A percentile compares a stretch with the other conserved stretches of the same genome.
Conservation (phyloP, 2,329 filamentous ascomycete species). For the Fusarium miscanthi region DNA sequence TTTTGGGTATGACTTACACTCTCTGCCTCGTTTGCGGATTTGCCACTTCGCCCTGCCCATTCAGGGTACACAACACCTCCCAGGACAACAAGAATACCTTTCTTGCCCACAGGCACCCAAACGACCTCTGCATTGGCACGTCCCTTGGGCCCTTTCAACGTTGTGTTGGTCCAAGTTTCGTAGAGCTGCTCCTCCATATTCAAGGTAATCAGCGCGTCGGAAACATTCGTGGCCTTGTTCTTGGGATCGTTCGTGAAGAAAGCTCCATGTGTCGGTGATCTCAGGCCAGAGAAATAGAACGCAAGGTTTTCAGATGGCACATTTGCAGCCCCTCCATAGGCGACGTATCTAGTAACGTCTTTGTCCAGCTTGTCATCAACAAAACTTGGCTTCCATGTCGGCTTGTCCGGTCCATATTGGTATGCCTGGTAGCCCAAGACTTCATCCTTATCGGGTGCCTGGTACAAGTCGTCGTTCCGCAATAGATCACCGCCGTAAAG, state of each 20-base stretch:
- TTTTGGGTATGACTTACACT: constrained; percentile 48
- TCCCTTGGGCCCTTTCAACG: constrained; percentile 60
- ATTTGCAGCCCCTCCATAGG: constrained; percentile 71
- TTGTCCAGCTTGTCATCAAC: constrained; percentile 53
- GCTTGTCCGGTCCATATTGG: constrained; percentile 60
- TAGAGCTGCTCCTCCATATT: constrained; percentile 64
- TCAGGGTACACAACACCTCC: constrained; percentile 76
- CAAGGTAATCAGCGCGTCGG: constrained; percentile 68
- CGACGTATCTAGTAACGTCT: constrained; percentile 69
- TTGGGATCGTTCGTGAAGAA: constrained; percentile 56
- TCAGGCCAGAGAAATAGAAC: constrained; percentile 77
- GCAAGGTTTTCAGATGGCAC: constrained; percentile 77
- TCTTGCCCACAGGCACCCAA: constrained; percentile 80
- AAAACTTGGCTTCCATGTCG: constrained; percentile 58
- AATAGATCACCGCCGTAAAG: constrained; percentile 70
- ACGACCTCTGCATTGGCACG: constrained; percentile 74
- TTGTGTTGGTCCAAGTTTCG: constrained; percentile 67
- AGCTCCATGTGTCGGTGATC: constrained; percentile 59
- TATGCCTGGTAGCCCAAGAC: constrained; percentile 64
- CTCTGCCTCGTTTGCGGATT: constrained; percentile 46
- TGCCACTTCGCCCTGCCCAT: constrained; percentile 50
- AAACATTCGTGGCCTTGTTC: constrained; percentile 57
- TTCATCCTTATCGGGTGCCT: constrained; percentile 54
- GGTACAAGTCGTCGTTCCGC: constrained; percentile 48
- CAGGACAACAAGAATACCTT: constrained; percentile 81